Evolutionary conservation across 768 basidiomycete genomes (phyloP), one percentile per base, ranked within the genome.

Genomic region (Suillus tomentosus): DNA sequence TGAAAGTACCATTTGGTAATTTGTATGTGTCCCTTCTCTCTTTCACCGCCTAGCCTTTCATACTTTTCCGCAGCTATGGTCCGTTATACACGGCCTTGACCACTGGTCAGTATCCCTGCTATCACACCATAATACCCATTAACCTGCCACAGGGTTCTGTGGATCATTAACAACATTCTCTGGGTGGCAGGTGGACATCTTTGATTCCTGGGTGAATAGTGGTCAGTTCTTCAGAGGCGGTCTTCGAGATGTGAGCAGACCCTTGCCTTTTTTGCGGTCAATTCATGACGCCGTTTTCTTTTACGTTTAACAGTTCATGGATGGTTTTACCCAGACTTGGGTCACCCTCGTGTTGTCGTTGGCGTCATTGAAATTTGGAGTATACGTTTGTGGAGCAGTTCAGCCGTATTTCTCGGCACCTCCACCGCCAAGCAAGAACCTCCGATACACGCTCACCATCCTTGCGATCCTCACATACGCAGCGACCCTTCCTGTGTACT

Each of bases 111-210:
- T 70, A 56, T 61, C 36, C 55, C 40, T 36, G 19, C 9, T 13
- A 45, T 47, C 39, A 37, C 48, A 58, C 27, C 57, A 36, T 60
- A 42, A 53, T 37, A 66, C 60, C 43, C 51, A 37, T 39, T 15
- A 39, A 43, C 31, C 43, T 55, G 17, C 53, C 34, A 58, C 64
- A 90, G 95, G 94, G 15, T 94, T 98, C 75, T 99, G 97, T 72
- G 97, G 96, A 3, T 96, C 94, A 2, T 77, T 99, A 69, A 99
- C 97, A 11, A 98, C 95, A 2, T 99, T 99, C 79, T 97, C 96
- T 17, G 85, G 89, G 43, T 99, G 97, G 97, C 94, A 98, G 76
- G 73, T 92, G 11, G 93, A 96, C 65, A 77, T 94, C 0, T 99
- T 96, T 71, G 76, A 83, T 61, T 91, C 94, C 0, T 99, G 95